These are phyloP conservation scores for Phytophthora sp. DNA, from an alignment of 352 stramenopile species.

Conservation along the genomic window DNA sequence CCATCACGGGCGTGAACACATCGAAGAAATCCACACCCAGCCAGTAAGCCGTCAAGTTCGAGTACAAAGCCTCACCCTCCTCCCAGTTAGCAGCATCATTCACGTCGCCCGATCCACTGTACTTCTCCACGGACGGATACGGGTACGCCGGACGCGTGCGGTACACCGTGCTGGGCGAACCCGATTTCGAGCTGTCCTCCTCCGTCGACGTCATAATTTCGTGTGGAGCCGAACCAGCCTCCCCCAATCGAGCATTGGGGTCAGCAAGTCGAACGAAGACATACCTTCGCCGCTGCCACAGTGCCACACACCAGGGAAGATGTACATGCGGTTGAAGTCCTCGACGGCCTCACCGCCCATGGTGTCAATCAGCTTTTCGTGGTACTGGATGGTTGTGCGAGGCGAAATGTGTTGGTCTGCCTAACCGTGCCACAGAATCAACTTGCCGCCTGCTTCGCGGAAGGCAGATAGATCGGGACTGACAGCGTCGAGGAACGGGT, in stretches of 20 bases:
- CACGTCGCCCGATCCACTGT: slow-evolving; percentile 24
- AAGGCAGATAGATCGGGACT: slow-evolving; percentile 38
- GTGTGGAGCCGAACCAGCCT: slow-evolving; percentile 28
- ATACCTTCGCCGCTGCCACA: slow-evolving; percentile 43
- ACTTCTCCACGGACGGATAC: slow-evolving; percentile 37
- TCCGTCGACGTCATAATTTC: slow-evolving; percentile 36
- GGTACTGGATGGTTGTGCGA: slow-evolving; percentile 41
- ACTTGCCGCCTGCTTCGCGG: slow-evolving; percentile 33
- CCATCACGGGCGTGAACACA: slow-evolving; percentile 26
- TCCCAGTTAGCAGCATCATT: slow-evolving; percentile 30
- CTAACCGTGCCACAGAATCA: slow-evolving; percentile 49
- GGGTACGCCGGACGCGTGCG: slow-evolving; percentile 32
- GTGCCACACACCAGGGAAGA: slow-evolving; percentile 48
- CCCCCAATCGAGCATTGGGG: slow-evolving; percentile 43
- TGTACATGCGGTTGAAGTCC: slow-evolving; percentile 44
- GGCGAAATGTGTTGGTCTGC: slow-evolving; percentile 50
- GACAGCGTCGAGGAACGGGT: slow-evolving; percentile 39
- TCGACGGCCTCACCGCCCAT: slow-evolving; percentile 33
- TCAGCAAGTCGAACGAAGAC: slow-evolving; percentile 42
- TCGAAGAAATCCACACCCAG: slow-evolving; percentile 32
- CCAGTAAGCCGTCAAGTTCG: slow-evolving; percentile 36
- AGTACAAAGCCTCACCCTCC: slow-evolving; percentile 33
- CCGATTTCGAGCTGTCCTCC: slow-evolving; percentile 1
- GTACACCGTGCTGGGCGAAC: slow-evolving; percentile 19
- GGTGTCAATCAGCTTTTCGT: slow-evolving; percentile 34